Evolutionary conservation across 208 protist species (phyloP).

Genomic region (Entamoeba dispar): DNA sequence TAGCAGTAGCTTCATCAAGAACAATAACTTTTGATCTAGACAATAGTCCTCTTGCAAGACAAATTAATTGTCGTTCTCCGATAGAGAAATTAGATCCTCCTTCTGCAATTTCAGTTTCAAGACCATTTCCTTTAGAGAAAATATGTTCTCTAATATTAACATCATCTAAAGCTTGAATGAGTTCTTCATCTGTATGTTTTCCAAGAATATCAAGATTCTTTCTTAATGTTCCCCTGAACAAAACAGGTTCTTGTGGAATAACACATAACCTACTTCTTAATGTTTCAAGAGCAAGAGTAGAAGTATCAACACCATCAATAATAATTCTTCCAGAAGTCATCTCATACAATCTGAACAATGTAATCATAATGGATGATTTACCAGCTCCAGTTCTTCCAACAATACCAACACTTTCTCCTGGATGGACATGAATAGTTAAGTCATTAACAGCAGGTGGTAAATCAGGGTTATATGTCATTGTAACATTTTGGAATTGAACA

Average conservation of each 20-base stretch:
- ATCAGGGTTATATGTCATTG: background rate
- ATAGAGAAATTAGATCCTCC: constrained; percentile 13
- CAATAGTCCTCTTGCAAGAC: constrained; percentile 17
- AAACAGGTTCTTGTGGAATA: constrained; percentile 35
- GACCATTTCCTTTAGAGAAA: background rate
- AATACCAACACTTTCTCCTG: constrained; percentile 33
- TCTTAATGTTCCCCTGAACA: constrained; percentile 31
- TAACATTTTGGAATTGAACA: background rate
- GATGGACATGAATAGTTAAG: constrained; percentile 15
- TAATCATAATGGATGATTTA: constrained; percentile 26
- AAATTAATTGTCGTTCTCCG: constrained; percentile 27
- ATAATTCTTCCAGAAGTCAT: constrained; percentile 7
- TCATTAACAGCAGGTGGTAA: constrained; percentile 11
- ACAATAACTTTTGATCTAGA: constrained; percentile 1
- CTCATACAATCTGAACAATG: constrained; percentile 33
- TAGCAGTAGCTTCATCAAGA: constrained; percentile 21
- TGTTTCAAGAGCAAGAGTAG: constrained; percentile 8
- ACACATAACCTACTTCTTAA: constrained; percentile 23
- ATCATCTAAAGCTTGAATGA: constrained; percentile 13
- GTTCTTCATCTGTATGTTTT: constrained; percentile 16
- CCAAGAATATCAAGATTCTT: constrained; percentile 29
- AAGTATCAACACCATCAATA: constrained; percentile 31
- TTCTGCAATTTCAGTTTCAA: background rate
- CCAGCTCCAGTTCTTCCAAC: constrained; percentile 39
- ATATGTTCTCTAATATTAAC: constrained; percentile 11